Evolutionary conservation across 192 early-diverging fungal genomes (phyloP), one percentile per base, ranked within the genome.

Genomic region (Phycomyces blakesleeanus): DNA sequence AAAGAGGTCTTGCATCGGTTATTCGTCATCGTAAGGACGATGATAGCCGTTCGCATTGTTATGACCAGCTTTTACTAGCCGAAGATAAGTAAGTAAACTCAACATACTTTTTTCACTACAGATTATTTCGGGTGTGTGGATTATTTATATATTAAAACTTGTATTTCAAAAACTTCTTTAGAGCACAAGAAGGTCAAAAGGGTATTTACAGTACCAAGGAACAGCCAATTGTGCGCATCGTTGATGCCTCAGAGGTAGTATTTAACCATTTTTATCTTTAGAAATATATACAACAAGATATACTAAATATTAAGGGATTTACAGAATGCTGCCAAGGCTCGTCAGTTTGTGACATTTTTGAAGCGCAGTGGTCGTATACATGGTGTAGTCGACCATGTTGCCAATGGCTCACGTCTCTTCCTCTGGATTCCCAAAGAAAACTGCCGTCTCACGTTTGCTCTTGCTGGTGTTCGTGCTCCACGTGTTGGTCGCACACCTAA

Each of bases 121-220:
- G n/a, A n/a, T n/a, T n/a, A n/a, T n/a, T n/a, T n/a, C n/a, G 44
- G 18, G 44, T n/a, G 11, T 47, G 29, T 34, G 29, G 7, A 34
- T 34, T 7, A 34, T 7, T n/a, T n/a, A n/a, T n/a, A n/a, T n/a
- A n/a, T n/a, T n/a, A n/a, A n/a, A n/a, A n/a, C n/a, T n/a, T n/a
- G n/a, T n/a, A n/a, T n/a, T n/a, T n/a, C n/a, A n/a, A n/a, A n/a
- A n/a, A n/a, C n/a, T n/a, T n/a, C n/a, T 21, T 25, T 16, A 60
- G 63, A 15, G 73, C 73, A 0, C 55, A 71, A 54, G 84, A 84
- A 22, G 83, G 79, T 0, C 73, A 77, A 41, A 87, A 87, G 69
- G 94, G 97, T 12, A 78, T 95, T 37, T 94, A 97, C 74, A 91
- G 88, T 29, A 74, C 76, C n/a, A 95, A 95, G 72, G 89, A 93